Evolutionary conservation across 371 early-diverging fungal species (phyloP), one percentile per base, ranked within the genome.

Genomic region (Mortierella sp.): DNA sequence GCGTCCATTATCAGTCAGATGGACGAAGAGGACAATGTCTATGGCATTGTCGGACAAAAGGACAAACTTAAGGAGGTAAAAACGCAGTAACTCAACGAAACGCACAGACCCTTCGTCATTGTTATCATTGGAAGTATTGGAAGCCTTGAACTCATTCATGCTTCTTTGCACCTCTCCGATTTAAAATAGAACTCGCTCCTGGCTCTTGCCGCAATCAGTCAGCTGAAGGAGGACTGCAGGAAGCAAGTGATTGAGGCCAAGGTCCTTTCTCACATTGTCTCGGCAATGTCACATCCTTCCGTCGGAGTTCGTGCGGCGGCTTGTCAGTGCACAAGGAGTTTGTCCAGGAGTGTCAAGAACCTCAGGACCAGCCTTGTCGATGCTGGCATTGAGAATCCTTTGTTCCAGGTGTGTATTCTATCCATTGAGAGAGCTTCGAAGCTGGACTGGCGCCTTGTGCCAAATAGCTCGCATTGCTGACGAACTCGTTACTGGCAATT

Each of bases 361-460:
- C 85, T 97, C 48, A 89, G 98, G 64, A 97, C 98, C 2, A 90
- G 90, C 69, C 88, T 97, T 16, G 93, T 97, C 3, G 98, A 97
- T 88, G 95, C 95, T 19, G 96, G 95, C 28, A 89, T 97, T 6
- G 94, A 94, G 16, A 72, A 79, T 2, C 96, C 96, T 10, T 82
- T 97, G 28, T 91, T 95, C 72, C 91, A 92, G 87, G 94, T 94
- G 24, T 21, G 37, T 34, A 37, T 64, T 10, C 37, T 31, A 31
- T 59, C 57, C 34, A 31, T 5, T 6, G 19, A 19, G 31, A 37
- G 31, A 16, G 14, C 14, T 50, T 34, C 9, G 9, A 37, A 24
- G 67, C 67, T 37, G 13, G 37, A 24, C 10, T 24, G 34, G 16
- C 1, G 26, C 19, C 31, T 19, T 61, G 11, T 46, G 21, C 28